Conservation (phyloP, 2,329 filamentous ascomycete species). For the Stenocarpella maydis region DNA sequence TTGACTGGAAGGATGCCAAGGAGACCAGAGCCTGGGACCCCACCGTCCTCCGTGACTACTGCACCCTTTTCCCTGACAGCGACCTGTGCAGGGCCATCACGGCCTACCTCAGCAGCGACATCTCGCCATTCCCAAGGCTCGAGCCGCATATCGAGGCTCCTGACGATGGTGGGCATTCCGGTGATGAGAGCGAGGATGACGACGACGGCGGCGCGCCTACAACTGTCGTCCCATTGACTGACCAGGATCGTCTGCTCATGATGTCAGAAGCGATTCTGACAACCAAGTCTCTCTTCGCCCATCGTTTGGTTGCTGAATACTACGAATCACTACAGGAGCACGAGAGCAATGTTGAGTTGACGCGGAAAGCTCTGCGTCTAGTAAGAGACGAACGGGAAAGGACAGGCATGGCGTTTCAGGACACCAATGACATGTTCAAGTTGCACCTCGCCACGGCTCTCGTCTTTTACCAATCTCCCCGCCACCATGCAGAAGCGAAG, state of each 20-base stretch:
- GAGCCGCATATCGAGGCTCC: slow-evolving; percentile 40
- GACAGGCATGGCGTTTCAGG: slow-evolving; percentile 73
- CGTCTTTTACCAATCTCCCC: slow-evolving; percentile 88
- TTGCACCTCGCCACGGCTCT: slow-evolving; percentile 85
- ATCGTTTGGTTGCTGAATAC: slow-evolving; percentile 83
- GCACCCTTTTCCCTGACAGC: slow-evolving; percentile 82
- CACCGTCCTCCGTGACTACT: slow-evolving; percentile 80
- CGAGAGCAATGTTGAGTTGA: slow-evolving; percentile 79
- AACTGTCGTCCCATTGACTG: slow-evolving; percentile 66
- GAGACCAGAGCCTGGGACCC: slow-evolving; percentile 80
- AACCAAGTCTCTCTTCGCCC: slow-evolving; percentile 78
- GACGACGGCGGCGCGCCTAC: slow-evolving; percentile 64
- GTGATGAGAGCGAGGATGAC: slow-evolving; percentile 65
- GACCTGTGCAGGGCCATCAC: slow-evolving; percentile 84
- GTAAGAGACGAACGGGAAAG: slow-evolving; percentile 67
- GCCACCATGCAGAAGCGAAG: slow-evolving; percentile 89
- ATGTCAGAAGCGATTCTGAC: slow-evolving; percentile 78
- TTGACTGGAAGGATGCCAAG: slow-evolving; percentile 88
- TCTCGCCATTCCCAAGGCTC: slow-evolving; percentile 78
- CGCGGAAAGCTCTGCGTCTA: slow-evolving; percentile 75
- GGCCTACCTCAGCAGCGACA: slow-evolving; percentile 81
- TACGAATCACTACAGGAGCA: slow-evolving; percentile 88
- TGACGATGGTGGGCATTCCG: slow-evolving; percentile 48
- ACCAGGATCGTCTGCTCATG: slow-evolving; percentile 81
- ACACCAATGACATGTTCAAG: slow-evolving; percentile 77